Evolutionary conservation across 1,139 yeast genomes (phyloP).

Genomic region (Suhomyces wounanorum): DNA sequence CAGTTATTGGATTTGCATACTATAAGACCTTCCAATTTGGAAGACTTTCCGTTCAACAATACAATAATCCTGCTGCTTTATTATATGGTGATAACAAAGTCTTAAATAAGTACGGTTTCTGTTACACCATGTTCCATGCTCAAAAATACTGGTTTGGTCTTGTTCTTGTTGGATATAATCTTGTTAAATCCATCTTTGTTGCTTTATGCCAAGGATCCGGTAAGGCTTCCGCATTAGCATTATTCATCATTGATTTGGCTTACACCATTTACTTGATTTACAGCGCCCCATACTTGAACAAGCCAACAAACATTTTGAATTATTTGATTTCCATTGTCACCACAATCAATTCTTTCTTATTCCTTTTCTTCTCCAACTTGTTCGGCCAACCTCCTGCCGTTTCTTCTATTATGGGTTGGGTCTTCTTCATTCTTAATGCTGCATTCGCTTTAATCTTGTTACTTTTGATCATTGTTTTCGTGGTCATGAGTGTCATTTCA

Average conservation of each 20-base stretch:
- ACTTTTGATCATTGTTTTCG: slow-evolving; percentile 59
- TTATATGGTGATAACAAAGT: slow-evolving; percentile 69
- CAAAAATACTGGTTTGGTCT: slow-evolving; percentile 74
- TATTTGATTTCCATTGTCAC: slow-evolving; percentile 65
- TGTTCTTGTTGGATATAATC: slow-evolving; percentile 54
- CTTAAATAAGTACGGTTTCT: slow-evolving; percentile 70
- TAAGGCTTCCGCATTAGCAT: slow-evolving; percentile 63
- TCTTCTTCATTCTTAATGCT: slow-evolving; percentile 75
- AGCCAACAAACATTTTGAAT: slow-evolving; percentile 67
- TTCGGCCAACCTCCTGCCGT: slow-evolving; percentile 70
- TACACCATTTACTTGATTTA: slow-evolving; percentile 60
- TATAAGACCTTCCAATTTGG: slow-evolving; percentile 63
- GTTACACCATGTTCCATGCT: slow-evolving; percentile 82
- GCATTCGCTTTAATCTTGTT: slow-evolving; percentile 69
- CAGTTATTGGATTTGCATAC: slow-evolving; percentile 59
- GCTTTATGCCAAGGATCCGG: slow-evolving; percentile 72
- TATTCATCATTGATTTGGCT: slow-evolving; percentile 65
- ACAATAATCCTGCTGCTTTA: slow-evolving; percentile 74
- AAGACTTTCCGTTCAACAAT: slow-evolving; percentile 49
- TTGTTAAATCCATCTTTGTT: slow-evolving; percentile 63
- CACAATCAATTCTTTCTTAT: slow-evolving; percentile 69
- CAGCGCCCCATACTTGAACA: slow-evolving; percentile 68
- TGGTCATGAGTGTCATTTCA: slow-evolving; percentile 56
- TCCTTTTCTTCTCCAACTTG: slow-evolving; percentile 70
- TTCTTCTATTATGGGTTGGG: slow-evolving; percentile 77